These are phyloP conservation scores for Pholiota molesta DNA, from an alignment of 768 basidiomycete species.

Conservation along the genomic window DNA sequence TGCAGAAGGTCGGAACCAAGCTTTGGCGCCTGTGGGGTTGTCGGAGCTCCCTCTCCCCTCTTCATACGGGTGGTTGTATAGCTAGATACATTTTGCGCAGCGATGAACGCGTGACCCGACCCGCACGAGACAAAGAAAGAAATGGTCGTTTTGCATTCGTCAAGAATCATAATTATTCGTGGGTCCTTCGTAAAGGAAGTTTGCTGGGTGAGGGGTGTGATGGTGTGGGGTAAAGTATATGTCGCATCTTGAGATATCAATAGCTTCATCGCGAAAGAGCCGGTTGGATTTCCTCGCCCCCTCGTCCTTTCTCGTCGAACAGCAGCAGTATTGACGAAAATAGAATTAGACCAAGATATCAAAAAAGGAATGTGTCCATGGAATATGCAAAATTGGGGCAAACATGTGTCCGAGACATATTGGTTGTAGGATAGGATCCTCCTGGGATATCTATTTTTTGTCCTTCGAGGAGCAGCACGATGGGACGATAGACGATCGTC, in stretches of 20 bases:
- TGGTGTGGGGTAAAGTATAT: constrained; percentile 3
- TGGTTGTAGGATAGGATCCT: not conserved
- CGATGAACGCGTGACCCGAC: not conserved
- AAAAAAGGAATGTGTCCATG: constrained; percentile 8
- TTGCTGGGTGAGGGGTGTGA: not conserved
- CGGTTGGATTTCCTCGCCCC: not conserved
- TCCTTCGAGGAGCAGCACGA: constrained; percentile 4
- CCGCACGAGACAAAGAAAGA: constrained; percentile 5
- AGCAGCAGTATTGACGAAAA: constrained; percentile 9
- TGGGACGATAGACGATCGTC: constrained; percentile 6
- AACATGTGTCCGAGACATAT: not conserved
- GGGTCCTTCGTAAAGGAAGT: constrained; percentile 13
- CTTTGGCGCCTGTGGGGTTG: constrained; percentile 4
- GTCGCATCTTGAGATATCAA: constrained; percentile 14
- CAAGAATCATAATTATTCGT: constrained; percentile 42
- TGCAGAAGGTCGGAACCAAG: constrained; percentile 7
- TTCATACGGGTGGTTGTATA: constrained; percentile 1
- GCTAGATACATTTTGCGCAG: constrained; percentile 3
- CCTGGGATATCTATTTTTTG: constrained; percentile 7
- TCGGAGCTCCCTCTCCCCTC: constrained; percentile 2
- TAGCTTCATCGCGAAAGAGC: constrained; percentile 9
- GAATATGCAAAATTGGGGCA: constrained; percentile 8
- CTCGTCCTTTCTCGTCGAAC: constrained; percentile 5
- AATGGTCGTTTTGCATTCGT: constrained; percentile 31
- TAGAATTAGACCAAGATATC: constrained; percentile 12